These are phyloP conservation scores for Pinus tabuliformis DNA, from an alignment of 75 land plant species.

Conservation along the genomic window DNA sequence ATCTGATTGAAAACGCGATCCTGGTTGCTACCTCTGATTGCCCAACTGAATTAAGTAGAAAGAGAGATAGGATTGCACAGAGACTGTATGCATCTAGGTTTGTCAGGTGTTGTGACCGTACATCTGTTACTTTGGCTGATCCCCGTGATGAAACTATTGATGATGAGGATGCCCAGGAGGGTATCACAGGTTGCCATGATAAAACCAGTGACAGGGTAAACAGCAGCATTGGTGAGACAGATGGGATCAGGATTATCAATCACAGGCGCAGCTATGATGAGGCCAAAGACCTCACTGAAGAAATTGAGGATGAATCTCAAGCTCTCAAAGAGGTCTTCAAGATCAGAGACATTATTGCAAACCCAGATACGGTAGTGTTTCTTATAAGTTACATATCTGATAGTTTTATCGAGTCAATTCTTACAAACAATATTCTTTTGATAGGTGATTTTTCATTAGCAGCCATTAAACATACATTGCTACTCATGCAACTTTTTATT, in stretches of 20 bases:
- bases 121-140: slow-evolving; percentile 1
- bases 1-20: slow-evolving; percentile 29
- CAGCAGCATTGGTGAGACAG: slow-evolving; percentile 13
- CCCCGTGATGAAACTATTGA: neutral
- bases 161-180: slow-evolving; percentile 7
- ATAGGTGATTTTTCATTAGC: neutral
- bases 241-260: slow-evolving; percentile 22
- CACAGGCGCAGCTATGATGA: slow-evolving; percentile 48
- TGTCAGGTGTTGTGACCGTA: neutral
- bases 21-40: slow-evolving; percentile 25
- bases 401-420: neutral
- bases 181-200: slow-evolving; percentile 7
- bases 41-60: slow-evolving; percentile 24
- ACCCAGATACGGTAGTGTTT: slow-evolving; percentile 38
- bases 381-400: neutral
- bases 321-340: slow-evolving; percentile 46
- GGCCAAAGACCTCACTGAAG: slow-evolving; percentile 64
- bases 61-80: slow-evolving; percentile 41
- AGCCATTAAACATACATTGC: neutral
- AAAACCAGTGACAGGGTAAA: slow-evolving; percentile 12
- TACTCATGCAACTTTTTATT: neutral
- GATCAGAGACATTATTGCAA: slow-evolving; percentile 47
- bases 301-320: slow-evolving; percentile 51
- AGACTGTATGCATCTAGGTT: slow-evolving; percentile 20
- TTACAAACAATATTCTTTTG: neutral